A percentile compares a stretch with the other conserved stretches of the same genome.
phyloP scores from a whole-genome alignment of 2,329 filamentous ascomycete species.

The Zymoseptoria ardabiliae region DNA sequence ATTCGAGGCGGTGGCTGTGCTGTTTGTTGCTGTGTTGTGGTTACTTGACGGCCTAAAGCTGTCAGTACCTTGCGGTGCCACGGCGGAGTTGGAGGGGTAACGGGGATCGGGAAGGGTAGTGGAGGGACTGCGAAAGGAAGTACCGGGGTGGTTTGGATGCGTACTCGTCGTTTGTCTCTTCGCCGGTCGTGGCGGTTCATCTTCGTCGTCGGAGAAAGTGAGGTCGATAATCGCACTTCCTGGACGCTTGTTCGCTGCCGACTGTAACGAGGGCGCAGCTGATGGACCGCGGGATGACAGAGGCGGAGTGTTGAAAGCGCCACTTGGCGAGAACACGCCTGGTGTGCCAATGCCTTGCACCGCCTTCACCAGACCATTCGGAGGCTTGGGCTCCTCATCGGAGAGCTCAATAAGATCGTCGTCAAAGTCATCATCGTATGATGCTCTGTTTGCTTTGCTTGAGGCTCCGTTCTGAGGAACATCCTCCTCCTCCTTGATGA shows the following conservation, averaged over 20 bases:
- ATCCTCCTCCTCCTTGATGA: constrained; percentile 38
- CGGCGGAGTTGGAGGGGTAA: constrained; percentile 8
- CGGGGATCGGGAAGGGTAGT: constrained; percentile 20
- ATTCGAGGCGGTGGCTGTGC: not conserved
- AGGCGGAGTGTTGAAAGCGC: constrained; percentile 38
- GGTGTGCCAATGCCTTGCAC: constrained; percentile 16
- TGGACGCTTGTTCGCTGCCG: constrained; percentile 36
- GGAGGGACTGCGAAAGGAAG: constrained; percentile 16
- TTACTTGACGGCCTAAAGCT: constrained; percentile 19
- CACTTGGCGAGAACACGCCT: constrained; percentile 24
- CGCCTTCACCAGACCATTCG: constrained; percentile 27
- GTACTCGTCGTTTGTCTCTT: constrained; percentile 27
- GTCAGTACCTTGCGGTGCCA: constrained; percentile 16
- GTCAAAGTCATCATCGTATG: constrained; percentile 34
- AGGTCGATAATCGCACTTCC: constrained; percentile 43
- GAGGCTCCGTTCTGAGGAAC: constrained; percentile 31
- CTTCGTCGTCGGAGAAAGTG: constrained; percentile 43
- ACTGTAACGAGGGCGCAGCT: constrained; percentile 25
- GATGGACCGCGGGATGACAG: constrained; percentile 39
- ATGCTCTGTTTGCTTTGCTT: constrained; percentile 26
- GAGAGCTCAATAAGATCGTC: constrained; percentile 41
- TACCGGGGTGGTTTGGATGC: constrained; percentile 12
- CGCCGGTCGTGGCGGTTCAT: constrained; percentile 31
- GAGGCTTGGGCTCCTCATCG: constrained; percentile 26
- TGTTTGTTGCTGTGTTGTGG: not conserved